Base-by-base conservation (phyloP, 441 rosid species). In the Bocquillonia castaneifolia region DNA sequence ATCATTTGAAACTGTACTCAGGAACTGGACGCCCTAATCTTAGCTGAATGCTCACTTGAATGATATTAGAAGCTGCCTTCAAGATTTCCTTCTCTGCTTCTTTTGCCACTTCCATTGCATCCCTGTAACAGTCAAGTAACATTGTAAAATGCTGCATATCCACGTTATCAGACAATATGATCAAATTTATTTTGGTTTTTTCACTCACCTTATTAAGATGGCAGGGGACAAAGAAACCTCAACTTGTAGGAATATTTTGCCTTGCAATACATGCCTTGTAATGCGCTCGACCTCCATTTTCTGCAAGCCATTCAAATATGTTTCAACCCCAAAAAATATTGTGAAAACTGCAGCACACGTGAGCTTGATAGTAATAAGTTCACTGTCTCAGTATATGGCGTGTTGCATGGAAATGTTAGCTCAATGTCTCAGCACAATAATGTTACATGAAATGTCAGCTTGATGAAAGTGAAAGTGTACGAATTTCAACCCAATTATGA, bases 21-120 rank as follows among this genome's bases (percentile, higher is more conserved):
- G 86, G 83, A 44, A 88, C 72, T 48, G 88, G 83, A 59, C 65
- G 73, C 31, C 89, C 89, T 58, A 93, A 72, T 66, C 89, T 79
- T 8, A 88, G 83, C 73, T 85, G 89, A 70, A 88, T 68, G 77
- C 85, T 76, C 72, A 81, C 88, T 52, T 75, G 88, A 66, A 82
- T 74, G 47, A 89, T 75, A 75, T 82, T 62, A 5, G 84, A 70
- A 23, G 74, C 77, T 28, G 78, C 80, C 79, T 80, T 84, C 71
- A 80, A 28, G 59, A 89, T 85, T 82, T 83, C 88, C 70, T 77
- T 61, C 66, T 89, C 92, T 39, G 89, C 96, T 68, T 78, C 82
- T 77, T 75, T 83, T n/a, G 91, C 96, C 3, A 81, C 69, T 74
- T 77, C 79, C 86, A 76, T 86, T 57, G 96, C 99, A 1, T 93